Base-by-base conservation (phyloP, 1,284 basidiomycete species). In the Cutaneotrichosporon sp. region DNA sequence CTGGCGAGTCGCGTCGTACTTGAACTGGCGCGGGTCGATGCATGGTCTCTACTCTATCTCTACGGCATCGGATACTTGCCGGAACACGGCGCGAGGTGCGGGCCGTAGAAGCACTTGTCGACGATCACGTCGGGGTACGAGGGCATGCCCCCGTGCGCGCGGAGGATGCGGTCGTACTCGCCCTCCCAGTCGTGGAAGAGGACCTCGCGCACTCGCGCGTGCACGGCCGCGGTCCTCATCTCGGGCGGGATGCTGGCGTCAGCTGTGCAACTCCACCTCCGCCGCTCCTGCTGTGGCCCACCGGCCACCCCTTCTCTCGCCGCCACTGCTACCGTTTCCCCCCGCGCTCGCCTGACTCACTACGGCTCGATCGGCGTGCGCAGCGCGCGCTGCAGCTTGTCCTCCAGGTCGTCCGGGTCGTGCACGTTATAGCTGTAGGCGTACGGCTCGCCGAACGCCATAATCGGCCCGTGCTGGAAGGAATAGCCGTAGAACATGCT, bases 401-500 rank as follows among this genome's bases (percentile, higher is more conserved):
- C 59, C 13, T 65, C 22, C 27, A 75, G 47, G 25, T 67, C 57
- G 20, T 67, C 71, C 33, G 68, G 65, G 58, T 74, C 73, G 2
- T 60, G 25, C 6, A 56, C 43, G n/a, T 66, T 63, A 62, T 78
- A 77, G 5, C 64, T 61, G 62, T 79, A 79, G 11, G 74, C 75
- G 57, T 75, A 77, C 7, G 78, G 78, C 31, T 71, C 65, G 42
- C 76, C 77, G 22, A 78, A 56, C 1, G 54, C 53, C 18, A 67
- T 59, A 1, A 73, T 73, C 22, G 76, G 76, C 14, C 76, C 77
- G 58, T 78, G 76, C 59, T 79, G 78, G 47, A 31, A 50, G 16
- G n/a, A 34, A 25, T n/a, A 25, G 47, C 27, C 25, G 25, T 27
- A 8, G 38, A 47, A 64, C 25, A 27, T n/a, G 18, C 42, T 14